These are phyloP conservation scores for Hysterium pulicare DNA, from an alignment of 2,329 filamentous ascomycete species.

Conservation along the genomic window DNA sequence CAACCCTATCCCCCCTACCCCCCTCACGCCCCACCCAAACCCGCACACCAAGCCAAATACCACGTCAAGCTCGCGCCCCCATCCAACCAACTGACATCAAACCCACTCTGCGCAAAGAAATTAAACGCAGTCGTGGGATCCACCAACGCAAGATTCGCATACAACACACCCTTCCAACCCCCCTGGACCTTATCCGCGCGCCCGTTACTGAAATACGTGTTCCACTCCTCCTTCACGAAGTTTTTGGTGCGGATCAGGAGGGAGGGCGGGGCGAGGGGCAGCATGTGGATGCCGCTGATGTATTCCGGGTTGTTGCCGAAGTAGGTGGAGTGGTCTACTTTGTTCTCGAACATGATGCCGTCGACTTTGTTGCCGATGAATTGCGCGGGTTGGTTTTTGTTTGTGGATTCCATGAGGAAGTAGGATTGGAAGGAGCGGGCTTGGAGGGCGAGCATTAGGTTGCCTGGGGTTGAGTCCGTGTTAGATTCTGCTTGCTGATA, in stretches of 20 bases:
- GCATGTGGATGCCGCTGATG: constrained; percentile 78
- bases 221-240: constrained; percentile 69
- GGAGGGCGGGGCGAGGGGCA: constrained; percentile 68
- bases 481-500: neutral
- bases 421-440: constrained; percentile 71
- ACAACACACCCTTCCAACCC: constrained; percentile 84
- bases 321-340: constrained; percentile 88
- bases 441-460: constrained; percentile 79
- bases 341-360: constrained; percentile 84
- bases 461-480: constrained; percentile 47
- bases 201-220: constrained; percentile 68
- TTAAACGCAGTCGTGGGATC: constrained; percentile 67
- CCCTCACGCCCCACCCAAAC: constrained; percentile 13
- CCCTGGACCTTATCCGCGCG: constrained; percentile 62
- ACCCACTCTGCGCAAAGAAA: constrained; percentile 68
- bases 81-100: constrained; percentile 69
- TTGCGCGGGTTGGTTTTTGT: constrained; percentile 67
- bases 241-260: constrained; percentile 61
- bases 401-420: constrained; percentile 73
- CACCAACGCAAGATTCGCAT: constrained; percentile 75
- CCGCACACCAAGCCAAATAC: constrained; percentile 32
- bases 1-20: neutral
- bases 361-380: constrained; percentile 76
- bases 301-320: constrained; percentile 67
- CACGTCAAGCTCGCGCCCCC: constrained; percentile 60